These are phyloP conservation scores for Barbatosphaeria neglecta DNA, from an alignment of 495 filamentous ascomycete genomes.

Conservation along the genomic window DNA sequence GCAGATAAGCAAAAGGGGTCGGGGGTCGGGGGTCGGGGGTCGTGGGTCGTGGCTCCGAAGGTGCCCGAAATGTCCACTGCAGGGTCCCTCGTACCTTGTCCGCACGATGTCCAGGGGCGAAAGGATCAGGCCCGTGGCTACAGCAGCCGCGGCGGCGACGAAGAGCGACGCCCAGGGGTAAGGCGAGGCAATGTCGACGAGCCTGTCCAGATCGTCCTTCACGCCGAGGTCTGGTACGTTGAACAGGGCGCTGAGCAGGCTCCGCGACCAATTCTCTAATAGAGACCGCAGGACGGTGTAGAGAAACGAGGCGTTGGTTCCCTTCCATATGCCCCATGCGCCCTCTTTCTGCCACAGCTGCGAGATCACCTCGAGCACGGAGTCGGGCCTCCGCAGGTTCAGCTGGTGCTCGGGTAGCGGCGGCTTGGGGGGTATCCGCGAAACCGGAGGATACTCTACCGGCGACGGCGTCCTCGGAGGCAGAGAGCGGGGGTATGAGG, in stretches of 20 bases:
- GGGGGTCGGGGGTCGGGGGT: too few species aligned
- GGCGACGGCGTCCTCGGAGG: slow-evolving; percentile 18
- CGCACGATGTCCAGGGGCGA: slow-evolving; percentile 82
- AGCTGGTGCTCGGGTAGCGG: slow-evolving; percentile 48
- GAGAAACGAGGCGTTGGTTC: slow-evolving; percentile 79
- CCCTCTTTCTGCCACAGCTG: slow-evolving; percentile 85
- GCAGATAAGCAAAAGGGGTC: neutral
- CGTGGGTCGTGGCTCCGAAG: slow-evolving; percentile 1
- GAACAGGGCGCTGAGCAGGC: slow-evolving; percentile 68
- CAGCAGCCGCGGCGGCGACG: slow-evolving; percentile 73
- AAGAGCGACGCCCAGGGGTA: slow-evolving; percentile 62
- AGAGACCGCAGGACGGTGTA: slow-evolving; percentile 78
- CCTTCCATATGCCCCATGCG: slow-evolving; percentile 89
- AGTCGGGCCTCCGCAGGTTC: slow-evolving; percentile 53
- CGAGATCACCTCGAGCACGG: slow-evolving; percentile 66
- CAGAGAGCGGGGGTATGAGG: slow-evolving; percentile 31
- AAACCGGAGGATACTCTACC: slow-evolving; percentile 14
- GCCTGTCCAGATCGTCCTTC: slow-evolving; percentile 35
- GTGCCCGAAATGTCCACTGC: neutral
- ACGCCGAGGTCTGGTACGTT: slow-evolving; percentile 72
- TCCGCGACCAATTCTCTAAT: slow-evolving; percentile 74
- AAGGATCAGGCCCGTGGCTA: slow-evolving; percentile 65
- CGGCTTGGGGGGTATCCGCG: slow-evolving; percentile 13
- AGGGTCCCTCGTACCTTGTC: slow-evolving; percentile 45
- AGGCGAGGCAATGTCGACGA: slow-evolving; percentile 52